Evolutionary conservation across 495 filamentous ascomycete genomes (phyloP).

Genomic region (Hypoxylon lenormandii): DNA sequence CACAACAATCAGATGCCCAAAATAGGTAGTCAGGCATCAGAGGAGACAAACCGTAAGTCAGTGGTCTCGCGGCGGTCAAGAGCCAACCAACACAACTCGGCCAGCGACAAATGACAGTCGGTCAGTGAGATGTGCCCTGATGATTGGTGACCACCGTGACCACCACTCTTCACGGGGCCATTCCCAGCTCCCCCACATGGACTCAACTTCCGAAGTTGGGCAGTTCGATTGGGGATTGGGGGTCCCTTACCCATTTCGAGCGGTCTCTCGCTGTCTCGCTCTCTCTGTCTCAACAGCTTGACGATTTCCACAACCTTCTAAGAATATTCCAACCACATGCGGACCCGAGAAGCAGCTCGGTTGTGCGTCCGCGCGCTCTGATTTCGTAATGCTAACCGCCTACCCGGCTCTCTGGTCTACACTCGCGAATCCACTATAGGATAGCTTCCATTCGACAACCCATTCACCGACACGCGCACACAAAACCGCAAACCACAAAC

Average conservation of each 20-base stretch:
- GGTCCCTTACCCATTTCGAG: not conserved
- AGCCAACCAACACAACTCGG: slow-evolving; percentile 44
- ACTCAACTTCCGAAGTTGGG: slow-evolving; percentile 15
- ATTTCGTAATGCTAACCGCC: slow-evolving; percentile 18
- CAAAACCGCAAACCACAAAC: not conserved
- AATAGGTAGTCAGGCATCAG: slow-evolving; percentile 15
- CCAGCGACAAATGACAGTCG: slow-evolving; percentile 36
- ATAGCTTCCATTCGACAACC: slow-evolving; percentile 14
- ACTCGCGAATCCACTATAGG: slow-evolving; percentile 24
- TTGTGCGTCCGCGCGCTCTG: not conserved
- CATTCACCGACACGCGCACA: slow-evolving; percentile 21
- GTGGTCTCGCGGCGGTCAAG: slow-evolving; percentile 40
- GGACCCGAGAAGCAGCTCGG: not conserved
- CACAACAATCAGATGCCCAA: slow-evolving; percentile 6
- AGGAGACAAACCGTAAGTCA: slow-evolving; percentile 21
- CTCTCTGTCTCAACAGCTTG: not conserved
- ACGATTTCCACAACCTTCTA: not conserved
- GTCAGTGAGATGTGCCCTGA: slow-evolving; percentile 28
- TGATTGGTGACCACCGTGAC: slow-evolving; percentile 32
- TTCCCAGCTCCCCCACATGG: slow-evolving; percentile 28
- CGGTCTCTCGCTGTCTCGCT: too few species aligned
- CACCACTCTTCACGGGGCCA: slow-evolving; percentile 14
- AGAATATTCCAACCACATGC: not conserved
- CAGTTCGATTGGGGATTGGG: not conserved
- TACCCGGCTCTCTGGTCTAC: slow-evolving; percentile 16